phyloP scores from a whole-genome alignment of 2,329 filamentous ascomycete species.

The Penicillium griseofulvum region DNA sequence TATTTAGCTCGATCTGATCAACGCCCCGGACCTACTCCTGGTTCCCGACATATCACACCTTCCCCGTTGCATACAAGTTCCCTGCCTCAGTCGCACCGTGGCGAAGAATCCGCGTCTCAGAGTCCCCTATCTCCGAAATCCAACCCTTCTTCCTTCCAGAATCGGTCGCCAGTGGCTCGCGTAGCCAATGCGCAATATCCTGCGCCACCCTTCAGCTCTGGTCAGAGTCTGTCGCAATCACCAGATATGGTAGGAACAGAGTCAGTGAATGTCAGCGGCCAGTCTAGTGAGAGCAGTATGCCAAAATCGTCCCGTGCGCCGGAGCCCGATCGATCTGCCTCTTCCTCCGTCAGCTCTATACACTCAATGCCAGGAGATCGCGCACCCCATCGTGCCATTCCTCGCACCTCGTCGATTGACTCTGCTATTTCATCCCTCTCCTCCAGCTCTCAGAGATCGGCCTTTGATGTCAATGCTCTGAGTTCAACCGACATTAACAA shows the following conservation, averaged over 20 bases:
- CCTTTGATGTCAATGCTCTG: slow-evolving; percentile 56
- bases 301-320: slow-evolving; percentile 28
- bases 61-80: slow-evolving; percentile 33
- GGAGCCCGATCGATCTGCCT: slow-evolving; percentile 28
- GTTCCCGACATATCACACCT: slow-evolving; percentile 29
- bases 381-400: slow-evolving; percentile 41
- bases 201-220: slow-evolving; percentile 24
- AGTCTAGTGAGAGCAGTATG: slow-evolving; percentile 22
- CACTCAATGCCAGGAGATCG: slow-evolving; percentile 32
- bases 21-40: slow-evolving; percentile 20
- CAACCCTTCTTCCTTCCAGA: slow-evolving; percentile 23
- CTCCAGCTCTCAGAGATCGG: slow-evolving; percentile 56
- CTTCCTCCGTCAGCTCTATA: slow-evolving; percentile 33
- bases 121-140: slow-evolving; percentile 29
- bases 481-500: slow-evolving; percentile 71
- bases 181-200: slow-evolving; percentile 33
- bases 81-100: slow-evolving; percentile 19
- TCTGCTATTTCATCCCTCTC: slow-evolving; percentile 83
- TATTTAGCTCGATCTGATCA: slow-evolving; percentile 34
- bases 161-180: slow-evolving; percentile 21
- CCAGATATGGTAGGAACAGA: slow-evolving; percentile 20
- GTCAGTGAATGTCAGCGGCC: slow-evolving; percentile 21
- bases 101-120: slow-evolving; percentile 24
- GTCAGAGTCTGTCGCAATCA: slow-evolving; percentile 18
- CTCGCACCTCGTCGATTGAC: slow-evolving; percentile 85